phyloP scores from a whole-genome alignment of 169 alveolate species.

The Eimeria necatrix region DNA sequence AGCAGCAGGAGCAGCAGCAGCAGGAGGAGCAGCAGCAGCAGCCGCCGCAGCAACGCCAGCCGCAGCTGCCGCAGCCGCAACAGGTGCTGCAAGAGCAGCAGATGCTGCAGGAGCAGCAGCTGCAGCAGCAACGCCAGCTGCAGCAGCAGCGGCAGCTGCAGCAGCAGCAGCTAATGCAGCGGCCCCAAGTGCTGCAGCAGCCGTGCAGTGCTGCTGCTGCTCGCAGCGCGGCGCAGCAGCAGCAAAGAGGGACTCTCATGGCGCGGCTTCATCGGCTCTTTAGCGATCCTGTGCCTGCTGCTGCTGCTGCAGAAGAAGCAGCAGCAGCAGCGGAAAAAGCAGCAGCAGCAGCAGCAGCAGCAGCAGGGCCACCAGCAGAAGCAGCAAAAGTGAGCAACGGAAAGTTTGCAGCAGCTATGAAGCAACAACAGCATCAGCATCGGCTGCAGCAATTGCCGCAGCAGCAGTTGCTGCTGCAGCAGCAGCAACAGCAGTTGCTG shows the following conservation, averaged over 20 bases:
- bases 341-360: conserved; percentile 15
- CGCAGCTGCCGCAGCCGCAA: no score
- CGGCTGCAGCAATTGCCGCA: no score
- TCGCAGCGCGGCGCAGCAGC: background rate
- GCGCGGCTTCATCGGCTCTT: background rate
- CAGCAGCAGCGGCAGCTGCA: conserved; percentile 6
- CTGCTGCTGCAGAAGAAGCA: background rate
- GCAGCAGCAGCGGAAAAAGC: background rate
- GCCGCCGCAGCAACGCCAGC: no score
- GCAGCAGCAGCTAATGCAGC: background rate
- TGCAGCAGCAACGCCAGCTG: background rate
- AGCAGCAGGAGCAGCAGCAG: background rate
- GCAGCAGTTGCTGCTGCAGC: no score
- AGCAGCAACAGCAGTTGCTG: no score
- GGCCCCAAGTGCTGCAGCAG: background rate
- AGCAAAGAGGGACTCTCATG: background rate
- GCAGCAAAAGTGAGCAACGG: background rate
- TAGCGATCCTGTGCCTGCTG: background rate
- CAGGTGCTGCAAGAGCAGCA: no score
- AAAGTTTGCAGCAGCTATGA: no score
- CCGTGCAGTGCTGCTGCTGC: background rate
- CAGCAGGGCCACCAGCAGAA: background rate
- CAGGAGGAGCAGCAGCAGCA: no score
- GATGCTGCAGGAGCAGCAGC: background rate
- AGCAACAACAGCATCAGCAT: no score